Evolutionary conservation across 768 basidiomycete genomes (phyloP), one percentile per base, ranked within the genome.

Genomic region (Fomitopsis pulvina): DNA sequence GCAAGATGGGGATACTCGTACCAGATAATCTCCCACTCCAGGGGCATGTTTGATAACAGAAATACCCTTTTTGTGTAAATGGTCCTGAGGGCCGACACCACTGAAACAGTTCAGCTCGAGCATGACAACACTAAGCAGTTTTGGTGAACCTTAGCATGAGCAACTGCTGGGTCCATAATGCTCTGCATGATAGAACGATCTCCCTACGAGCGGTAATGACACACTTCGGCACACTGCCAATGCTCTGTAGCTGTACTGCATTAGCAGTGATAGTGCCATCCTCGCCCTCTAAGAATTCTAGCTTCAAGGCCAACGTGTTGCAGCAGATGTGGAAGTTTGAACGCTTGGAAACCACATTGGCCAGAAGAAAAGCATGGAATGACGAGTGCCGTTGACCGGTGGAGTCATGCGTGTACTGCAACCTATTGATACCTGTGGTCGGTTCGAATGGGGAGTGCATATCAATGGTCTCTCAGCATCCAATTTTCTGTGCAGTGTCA

Each of bases 141-240:
- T 11, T 5, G 25, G 14, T 50, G 41, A 24, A 57, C 60, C 60
- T 61, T 16, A 74, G 59, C 55, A 72, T 62, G 9, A 75, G 63
- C 9, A 76, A 54, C 49, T 73, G 71, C 10, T 73, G 66, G 0
- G 71, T 60, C 22, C 52, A 50, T 22, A 62, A 52, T 11, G 63
- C 58, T 12, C 64, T 63, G 41, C 52, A 53, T 12, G 47, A 47
- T n/a, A 63, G 40, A 16, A 65, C 50, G 21, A 65, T 52, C 45
- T 65, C 64, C 34, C 50, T 47, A 30, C 22, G 45, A 6, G 42
- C 60, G 26, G 21, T 43, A 11, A 59, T 30, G n/a, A 29, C 8
- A 6, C 34, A 4, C n/a, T 8, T 21, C 8, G 4, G 3, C 16
- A 10, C 26, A 8, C n/a, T 20, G n/a, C 12, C 6, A 20, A 29